A percentile compares a stretch with the other conserved stretches of the same genome.
These are phyloP conservation scores for Pinus tabuliformis DNA, from an alignment of 75 land plant species.

Conservation along the genomic window DNA sequence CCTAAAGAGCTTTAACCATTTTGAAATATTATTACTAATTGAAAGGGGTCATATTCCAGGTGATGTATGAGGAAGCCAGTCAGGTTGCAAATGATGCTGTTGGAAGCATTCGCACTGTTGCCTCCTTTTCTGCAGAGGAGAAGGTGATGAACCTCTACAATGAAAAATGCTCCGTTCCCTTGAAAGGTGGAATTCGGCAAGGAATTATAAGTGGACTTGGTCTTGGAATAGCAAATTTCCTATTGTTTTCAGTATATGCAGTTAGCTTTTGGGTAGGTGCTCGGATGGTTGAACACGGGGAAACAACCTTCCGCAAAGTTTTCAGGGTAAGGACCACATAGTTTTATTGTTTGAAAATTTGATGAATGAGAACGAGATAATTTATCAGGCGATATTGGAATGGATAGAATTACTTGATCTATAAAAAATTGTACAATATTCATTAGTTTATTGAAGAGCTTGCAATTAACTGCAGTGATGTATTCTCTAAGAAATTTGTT, in stretches of 20 bases:
- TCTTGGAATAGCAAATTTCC: constrained; percentile 46
- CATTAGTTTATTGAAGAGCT: too few species aligned
- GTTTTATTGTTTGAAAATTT: too few species aligned
- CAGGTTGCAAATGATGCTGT: constrained; percentile 70
- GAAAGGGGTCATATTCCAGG: constrained; percentile 16
- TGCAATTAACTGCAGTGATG: too few species aligned
- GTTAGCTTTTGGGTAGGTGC: constrained; percentile 50
- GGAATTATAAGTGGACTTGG: constrained; percentile 54
- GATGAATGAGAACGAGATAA: too few species aligned
- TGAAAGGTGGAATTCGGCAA: constrained; percentile 39
- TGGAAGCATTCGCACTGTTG: constrained; percentile 58
- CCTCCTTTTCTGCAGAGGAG: constrained; percentile 63
- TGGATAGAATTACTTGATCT: too few species aligned
- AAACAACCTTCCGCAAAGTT: constrained; percentile 34
- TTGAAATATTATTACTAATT: too few species aligned
- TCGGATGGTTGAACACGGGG: constrained; percentile 27
- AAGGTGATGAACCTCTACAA: constrained; percentile 43
- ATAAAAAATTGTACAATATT: too few species aligned
- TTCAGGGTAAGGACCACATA: constrained; percentile 34
- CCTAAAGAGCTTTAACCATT: background rate
- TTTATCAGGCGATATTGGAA: too few species aligned
- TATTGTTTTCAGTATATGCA: constrained; percentile 42
- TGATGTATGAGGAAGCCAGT: constrained; percentile 62
- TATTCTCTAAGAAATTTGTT: background rate
- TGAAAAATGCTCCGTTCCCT: constrained; percentile 40